A percentile compares a stretch with the other conserved stretches of the same genome.
Conservation (phyloP, 192 early-diverging fungal species). For the Radiomyces spectabilis region DNA sequence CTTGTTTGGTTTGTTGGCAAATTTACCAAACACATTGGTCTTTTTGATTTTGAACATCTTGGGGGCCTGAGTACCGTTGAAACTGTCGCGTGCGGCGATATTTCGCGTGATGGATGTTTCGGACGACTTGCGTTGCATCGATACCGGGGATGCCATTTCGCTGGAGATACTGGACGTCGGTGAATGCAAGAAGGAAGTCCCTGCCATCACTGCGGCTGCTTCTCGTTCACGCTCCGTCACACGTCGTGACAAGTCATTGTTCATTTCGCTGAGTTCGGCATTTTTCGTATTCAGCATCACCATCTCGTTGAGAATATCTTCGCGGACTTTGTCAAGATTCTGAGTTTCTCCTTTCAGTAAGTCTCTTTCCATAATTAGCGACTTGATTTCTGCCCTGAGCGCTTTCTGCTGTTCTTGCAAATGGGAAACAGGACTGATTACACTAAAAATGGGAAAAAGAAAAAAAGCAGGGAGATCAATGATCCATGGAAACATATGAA, state of each 20-base stretch:
- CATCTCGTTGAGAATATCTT: conserved; percentile 46
- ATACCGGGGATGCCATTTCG: conserved; percentile 4
- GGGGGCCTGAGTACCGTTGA: conserved; percentile 27
- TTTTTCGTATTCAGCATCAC: conserved; percentile 44
- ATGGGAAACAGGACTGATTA: not conserved
- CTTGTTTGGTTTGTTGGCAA: conserved; percentile 6
- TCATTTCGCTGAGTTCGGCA: conserved; percentile 42
- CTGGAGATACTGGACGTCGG: conserved; percentile 16
- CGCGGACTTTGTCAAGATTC: conserved; percentile 31
- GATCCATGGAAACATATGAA: not conserved
- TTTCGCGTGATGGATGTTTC: conserved; percentile 12
- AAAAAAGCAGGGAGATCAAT: no score
- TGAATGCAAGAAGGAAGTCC: conserved; percentile 24
- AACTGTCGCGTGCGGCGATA: conserved; percentile 25
- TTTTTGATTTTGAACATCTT: conserved; percentile 53
- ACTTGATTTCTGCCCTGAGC: conserved; percentile 35
- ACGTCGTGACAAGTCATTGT: conserved; percentile 45
- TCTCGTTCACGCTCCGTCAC: conserved; percentile 25
- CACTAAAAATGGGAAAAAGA: not conserved
- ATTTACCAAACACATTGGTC: conserved; percentile 32
- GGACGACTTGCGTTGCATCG: conserved; percentile 12
- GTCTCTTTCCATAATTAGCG: conserved; percentile 38
- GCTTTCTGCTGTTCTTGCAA: conserved; percentile 39
- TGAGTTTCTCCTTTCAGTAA: conserved; percentile 35
- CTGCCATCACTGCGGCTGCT: conserved; percentile 29